phyloP scores from a whole-genome alignment of 495 filamentous ascomycete species.

The Choiromyces venosus region DNA sequence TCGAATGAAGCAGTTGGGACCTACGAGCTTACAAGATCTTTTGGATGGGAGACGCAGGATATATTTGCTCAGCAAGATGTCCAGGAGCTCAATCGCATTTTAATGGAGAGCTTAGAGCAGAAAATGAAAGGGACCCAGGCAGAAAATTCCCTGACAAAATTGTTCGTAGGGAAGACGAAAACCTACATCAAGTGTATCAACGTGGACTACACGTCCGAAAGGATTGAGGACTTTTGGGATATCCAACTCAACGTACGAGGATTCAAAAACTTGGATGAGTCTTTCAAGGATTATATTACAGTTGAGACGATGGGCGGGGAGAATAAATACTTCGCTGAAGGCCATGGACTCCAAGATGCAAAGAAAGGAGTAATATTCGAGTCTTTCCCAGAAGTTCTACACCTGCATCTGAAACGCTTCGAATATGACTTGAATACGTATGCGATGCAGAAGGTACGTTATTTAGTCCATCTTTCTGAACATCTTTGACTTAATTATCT shows the following conservation, averaged over 20 bases:
- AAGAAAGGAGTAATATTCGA: conserved; percentile 97
- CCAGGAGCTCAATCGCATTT: conserved; percentile 88
- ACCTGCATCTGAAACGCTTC: conserved; percentile 95
- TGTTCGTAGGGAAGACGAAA: conserved; percentile 95
- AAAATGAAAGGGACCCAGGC: conserved; percentile 96
- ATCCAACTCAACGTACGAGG: conserved; percentile 94
- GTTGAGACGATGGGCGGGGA: conserved; percentile 96
- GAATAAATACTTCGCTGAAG: conserved; percentile 92
- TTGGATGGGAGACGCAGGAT: conserved; percentile 96
- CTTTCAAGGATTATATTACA: conserved; percentile 91
- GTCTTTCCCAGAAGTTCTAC: conserved; percentile 88
- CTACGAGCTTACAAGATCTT: conserved; percentile 86
- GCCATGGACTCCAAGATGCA: conserved; percentile 89
- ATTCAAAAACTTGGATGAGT: conserved; percentile 86
- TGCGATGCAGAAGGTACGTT: conserved; percentile 79
- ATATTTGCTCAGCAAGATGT: conserved; percentile 99
- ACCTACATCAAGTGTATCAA: conserved; percentile 99
- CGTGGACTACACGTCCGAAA: conserved; percentile 90
- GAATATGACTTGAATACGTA: conserved; percentile 94
- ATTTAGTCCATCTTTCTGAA: neutral
- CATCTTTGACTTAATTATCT: neutral
- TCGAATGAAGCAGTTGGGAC: conserved; percentile 75
- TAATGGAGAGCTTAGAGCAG: conserved; percentile 94
- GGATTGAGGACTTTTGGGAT: conserved; percentile 97
- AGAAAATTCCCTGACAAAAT: conserved; percentile 80